These are phyloP conservation scores for Bothriochloa decipiens DNA, from an alignment of 176 grass and related monocot species.

Conservation along the genomic window DNA sequence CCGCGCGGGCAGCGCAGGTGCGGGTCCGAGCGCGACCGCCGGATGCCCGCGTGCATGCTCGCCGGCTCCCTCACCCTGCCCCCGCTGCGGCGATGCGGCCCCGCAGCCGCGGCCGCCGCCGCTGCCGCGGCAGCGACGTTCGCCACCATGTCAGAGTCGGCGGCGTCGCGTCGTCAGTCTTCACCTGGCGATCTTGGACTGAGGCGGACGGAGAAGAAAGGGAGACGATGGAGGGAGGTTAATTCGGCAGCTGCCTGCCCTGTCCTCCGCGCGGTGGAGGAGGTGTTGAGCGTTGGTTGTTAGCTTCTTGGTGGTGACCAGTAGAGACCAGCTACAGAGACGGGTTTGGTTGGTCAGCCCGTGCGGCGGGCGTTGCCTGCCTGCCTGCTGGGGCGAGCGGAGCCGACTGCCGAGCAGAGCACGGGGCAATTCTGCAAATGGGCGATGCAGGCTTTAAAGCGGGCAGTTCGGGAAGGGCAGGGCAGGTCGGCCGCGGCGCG, in stretches of 20 bases:
- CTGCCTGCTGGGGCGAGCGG: not conserved
- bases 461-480: not conserved
- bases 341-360: not conserved
- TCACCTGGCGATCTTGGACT: not conserved
- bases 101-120: not conserved
- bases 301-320: slow-evolving; percentile 21
- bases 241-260: not conserved
- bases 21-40: slow-evolving; percentile 71
- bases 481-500: slow-evolving; percentile 7
- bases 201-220: too few relatives aligned
- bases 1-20: slow-evolving; percentile 58
- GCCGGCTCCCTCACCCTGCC: slow-evolving; percentile 36
- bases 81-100: not conserved
- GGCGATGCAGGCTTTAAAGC: slow-evolving; percentile 34
- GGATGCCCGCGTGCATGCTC: slow-evolving; percentile 58
- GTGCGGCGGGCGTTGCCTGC: not conserved
- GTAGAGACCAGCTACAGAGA: not conserved
- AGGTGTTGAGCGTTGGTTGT: slow-evolving; percentile 30
- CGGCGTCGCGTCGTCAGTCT: too few relatives aligned
- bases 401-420: not conserved
- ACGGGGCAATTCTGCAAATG: slow-evolving; percentile 1
- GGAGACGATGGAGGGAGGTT: too few relatives aligned
- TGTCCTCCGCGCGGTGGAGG: not conserved
- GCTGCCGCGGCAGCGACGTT: slow-evolving; percentile 32
- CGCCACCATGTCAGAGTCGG: slow-evolving; percentile 55